Conservation (phyloP, 176 grass and related monocot species). For the Cocos nucifera region DNA sequence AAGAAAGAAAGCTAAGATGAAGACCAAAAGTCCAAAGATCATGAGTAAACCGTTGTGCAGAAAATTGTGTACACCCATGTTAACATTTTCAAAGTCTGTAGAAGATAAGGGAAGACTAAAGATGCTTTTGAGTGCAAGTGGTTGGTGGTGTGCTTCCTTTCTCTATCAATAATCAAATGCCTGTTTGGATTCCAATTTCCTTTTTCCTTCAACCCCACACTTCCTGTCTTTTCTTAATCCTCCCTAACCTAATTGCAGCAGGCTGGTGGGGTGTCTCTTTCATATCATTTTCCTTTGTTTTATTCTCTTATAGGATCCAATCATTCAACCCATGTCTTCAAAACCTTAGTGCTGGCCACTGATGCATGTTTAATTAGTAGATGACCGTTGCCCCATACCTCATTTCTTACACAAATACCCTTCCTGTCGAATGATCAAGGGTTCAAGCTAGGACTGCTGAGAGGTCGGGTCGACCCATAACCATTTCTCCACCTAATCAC, state of each 20-base stretch:
- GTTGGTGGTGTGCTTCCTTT: background rate
- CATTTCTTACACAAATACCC: background rate
- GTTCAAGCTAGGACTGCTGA: too few species aligned
- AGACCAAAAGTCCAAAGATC: too few species aligned
- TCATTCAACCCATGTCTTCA: background rate
- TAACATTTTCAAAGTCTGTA: background rate
- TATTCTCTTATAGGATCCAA: background rate
- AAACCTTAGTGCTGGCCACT: background rate
- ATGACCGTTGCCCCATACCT: background rate
- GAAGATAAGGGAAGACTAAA: background rate
- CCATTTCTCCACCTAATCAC: too few species aligned
- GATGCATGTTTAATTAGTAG: background rate
- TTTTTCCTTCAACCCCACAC: background rate
- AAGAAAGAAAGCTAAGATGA: too few species aligned
- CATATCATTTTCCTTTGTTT: background rate
- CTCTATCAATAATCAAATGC: background rate
- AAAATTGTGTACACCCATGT: too few species aligned
- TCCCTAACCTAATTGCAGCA: background rate
- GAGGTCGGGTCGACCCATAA: too few species aligned
- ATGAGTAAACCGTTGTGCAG: too few species aligned
- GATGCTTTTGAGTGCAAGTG: background rate
- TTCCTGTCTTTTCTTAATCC: background rate
- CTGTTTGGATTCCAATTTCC: slow-evolving; percentile 2
- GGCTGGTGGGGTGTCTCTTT: background rate
- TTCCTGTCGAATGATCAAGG: too few species aligned